Evolutionary conservation across 495 filamentous ascomycete genomes (phyloP), one percentile per base, ranked within the genome.

Genomic region (Schizothecium vesticola): DNA sequence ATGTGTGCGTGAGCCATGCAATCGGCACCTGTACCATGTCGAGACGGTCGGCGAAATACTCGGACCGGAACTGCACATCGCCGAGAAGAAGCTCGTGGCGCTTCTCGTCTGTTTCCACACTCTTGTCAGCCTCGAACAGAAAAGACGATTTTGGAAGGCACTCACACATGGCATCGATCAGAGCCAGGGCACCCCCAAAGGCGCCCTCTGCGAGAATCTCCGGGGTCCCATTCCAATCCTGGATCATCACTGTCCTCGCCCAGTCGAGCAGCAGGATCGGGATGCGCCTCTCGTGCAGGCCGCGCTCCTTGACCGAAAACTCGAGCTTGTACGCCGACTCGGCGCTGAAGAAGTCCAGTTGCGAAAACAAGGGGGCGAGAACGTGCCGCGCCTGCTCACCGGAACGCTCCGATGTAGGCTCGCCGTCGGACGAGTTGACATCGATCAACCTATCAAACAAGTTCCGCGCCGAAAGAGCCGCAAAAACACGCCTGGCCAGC

Each of bases 11-110:
- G n/a, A 91, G 78, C 91, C 92, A 97, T 29, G 89, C 84, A 24
- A 89, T 77, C 0, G 93, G 91, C 82, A 89, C 87, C n/a, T 91
- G 85, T 65, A 92, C 83, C 7, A 87, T 78, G 78, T 97, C 92
- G 24, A 97, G 80, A 26, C 90, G 87, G 59, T 94, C 91, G 9
- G 91, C 84, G 25, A 97, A 85, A 71, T 91, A 90, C 22, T 88
- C 86, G 9, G 89, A 89, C 29, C 90, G 85, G 69, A 96, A 97
- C 68, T 89, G 84, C 63, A 87, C 85, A 13, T 87, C 83, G 8
- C 80, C 81, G 16, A 95, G 80, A 23, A 89, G 86, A 21, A 94
- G 82, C 16, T 83, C 81, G 61, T 86, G 83, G 31, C 87, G 82
- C 69, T 87, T 86, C 66, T 86, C 84, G 76, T 91, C 83, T 87